A percentile compares a stretch with the other conserved stretches of the same genome.
These are phyloP conservation scores for Ceratocystis eucalypticola DNA, from an alignment of 2,329 filamentous ascomycete species.

Conservation along the genomic window DNA sequence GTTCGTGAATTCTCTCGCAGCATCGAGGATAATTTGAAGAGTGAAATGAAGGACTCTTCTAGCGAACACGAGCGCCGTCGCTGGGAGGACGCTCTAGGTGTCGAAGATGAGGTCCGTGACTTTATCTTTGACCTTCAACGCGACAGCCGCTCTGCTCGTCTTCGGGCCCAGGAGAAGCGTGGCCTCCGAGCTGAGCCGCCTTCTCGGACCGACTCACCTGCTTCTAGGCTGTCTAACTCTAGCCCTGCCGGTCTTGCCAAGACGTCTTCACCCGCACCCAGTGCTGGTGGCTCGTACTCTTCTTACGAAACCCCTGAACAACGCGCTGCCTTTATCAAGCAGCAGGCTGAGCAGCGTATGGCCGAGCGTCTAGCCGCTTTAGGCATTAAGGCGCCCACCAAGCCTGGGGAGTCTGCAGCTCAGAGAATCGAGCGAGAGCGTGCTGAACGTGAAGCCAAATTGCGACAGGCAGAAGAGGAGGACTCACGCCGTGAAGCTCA, in stretches of 20 bases:
- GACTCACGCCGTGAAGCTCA: constrained; percentile 80
- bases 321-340: constrained; percentile 87
- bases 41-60: constrained; percentile 58
- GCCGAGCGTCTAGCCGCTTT: constrained; percentile 87
- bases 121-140: constrained; percentile 96
- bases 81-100: constrained; percentile 91
- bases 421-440: constrained; percentile 82
- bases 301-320: constrained; percentile 87
- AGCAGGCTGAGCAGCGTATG: constrained; percentile 94
- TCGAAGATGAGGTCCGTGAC: constrained; percentile 92
- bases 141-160: constrained; percentile 61
- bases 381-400: constrained; percentile 71
- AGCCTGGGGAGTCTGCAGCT: constrained; percentile 64
- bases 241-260: constrained; percentile 25
- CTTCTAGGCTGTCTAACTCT: constrained; percentile 40
- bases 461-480: constrained; percentile 85
- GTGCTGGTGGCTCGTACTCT: constrained; percentile 53
- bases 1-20: constrained; percentile 75
- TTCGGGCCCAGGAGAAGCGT: constrained; percentile 47
- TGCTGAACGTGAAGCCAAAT: constrained; percentile 72
- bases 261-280: constrained; percentile 33
- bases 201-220: constrained; percentile 32
- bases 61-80: constrained; percentile 82
- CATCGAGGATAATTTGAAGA: constrained; percentile 77
- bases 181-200: constrained; percentile 35